Evolutionary conservation across 169 alveolate genomes (phyloP), one percentile per base, ranked within the genome.

Genomic region (Cryptosporidium ubiquitum): DNA sequence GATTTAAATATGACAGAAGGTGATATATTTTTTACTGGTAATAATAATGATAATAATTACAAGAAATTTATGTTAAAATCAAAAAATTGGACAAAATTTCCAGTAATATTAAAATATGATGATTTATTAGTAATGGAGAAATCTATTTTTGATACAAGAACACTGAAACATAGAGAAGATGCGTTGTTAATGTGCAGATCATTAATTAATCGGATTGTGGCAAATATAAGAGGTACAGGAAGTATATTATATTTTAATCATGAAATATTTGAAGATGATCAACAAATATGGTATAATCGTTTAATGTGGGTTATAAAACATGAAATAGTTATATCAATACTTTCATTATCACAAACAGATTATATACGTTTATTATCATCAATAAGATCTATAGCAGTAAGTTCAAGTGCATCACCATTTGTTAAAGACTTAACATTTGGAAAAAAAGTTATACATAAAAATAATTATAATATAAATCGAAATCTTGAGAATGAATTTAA

Each of bases 41-140:
- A 69, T 42, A 33, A 2, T 42, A 29, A 69, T 66, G 29, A 66
- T 33, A n/a, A 23, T 44, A n/a, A 39, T 69, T 23, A 47, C 39
- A 40, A 69, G 42, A 69, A 69, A 29, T 51, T 52, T 37, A 55
- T 73, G 69, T 7, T 33, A 20, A 37, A 31, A 39, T 52, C 35
- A 12, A 64, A 58, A 55, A 52, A 79, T 42, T 79, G 89, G 89
- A 79, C 79, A 79, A 79, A 44, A 47, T 79, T 64, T 20, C 89
- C 89, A n/a, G 47, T 40, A n/a, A 39, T 26, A 61, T 40, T 79
- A 79, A 79, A 23, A 61, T 79, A 79, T 60, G 89, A 79, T 79
- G 89, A 79, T 47, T 57, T 79, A 42, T 79, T 79, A 79, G 42
- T 79, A n/a, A 79, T 79, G 89, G 89, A 79, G 61, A 79, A 79